A percentile compares a stretch with the other conserved stretches of the same genome.
Evolutionary conservation across 2,329 filamentous ascomycete genomes (phyloP).

Genomic region (Curvularia spicifera): DNA sequence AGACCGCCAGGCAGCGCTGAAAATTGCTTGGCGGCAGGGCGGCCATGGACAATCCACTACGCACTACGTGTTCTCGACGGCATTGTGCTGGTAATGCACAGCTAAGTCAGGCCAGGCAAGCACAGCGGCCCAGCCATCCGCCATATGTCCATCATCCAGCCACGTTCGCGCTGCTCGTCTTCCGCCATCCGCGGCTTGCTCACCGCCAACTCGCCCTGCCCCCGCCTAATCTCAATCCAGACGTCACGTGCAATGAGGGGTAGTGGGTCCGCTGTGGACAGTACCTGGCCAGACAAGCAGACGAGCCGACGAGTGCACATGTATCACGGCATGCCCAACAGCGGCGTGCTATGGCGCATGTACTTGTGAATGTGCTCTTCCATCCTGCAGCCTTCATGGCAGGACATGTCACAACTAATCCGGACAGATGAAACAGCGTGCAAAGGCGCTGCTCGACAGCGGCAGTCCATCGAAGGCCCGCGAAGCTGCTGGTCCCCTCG

Average conservation of each 20-base stretch:
- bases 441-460: constrained; percentile 12
- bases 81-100: constrained; percentile 26
- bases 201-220: constrained; percentile 42
- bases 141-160: not conserved
- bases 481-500: constrained; percentile 33
- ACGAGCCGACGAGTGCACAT: constrained; percentile 13
- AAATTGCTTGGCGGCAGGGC: constrained; percentile 30
- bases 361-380: not conserved
- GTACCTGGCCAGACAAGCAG: constrained; percentile 10
- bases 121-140: constrained; percentile 36
- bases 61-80: constrained; percentile 33
- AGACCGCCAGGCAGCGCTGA: constrained; percentile 35
- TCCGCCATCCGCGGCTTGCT: constrained; percentile 26
- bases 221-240: constrained; percentile 14
- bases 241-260: constrained; percentile 46
- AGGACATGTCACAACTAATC: not conserved
- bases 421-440: not conserved
- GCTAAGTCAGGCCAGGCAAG: constrained; percentile 15
- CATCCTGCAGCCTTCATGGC: not conserved
- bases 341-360: not conserved
- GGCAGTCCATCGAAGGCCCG: constrained; percentile 29
- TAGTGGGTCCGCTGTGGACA: constrained; percentile 14
- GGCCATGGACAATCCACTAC: constrained; percentile 20
- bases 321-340: not conserved
- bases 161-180: not conserved